phyloP scores from a whole-genome alignment of 2,329 filamentous ascomycete species.

The Epichloe festucae region DNA sequence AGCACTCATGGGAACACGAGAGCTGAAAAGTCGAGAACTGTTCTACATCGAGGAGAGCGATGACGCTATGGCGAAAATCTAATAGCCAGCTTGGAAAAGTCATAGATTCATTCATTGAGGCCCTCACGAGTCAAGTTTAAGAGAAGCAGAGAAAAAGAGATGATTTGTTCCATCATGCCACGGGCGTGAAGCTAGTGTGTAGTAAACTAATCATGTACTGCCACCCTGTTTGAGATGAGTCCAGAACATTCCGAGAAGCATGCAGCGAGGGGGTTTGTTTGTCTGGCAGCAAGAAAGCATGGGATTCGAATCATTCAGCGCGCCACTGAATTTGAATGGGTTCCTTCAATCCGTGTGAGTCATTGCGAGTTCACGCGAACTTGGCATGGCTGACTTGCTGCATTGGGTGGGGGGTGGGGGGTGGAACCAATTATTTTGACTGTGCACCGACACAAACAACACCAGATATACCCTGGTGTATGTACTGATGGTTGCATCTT shows the following conservation, averaged over 20 bases:
- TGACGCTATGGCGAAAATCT: slow-evolving; percentile 23
- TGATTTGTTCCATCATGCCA: neutral
- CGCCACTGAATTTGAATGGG: too few relatives aligned
- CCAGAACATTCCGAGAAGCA: neutral
- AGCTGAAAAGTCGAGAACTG: neutral
- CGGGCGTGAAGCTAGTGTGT: neutral
- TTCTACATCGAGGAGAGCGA: slow-evolving; percentile 14
- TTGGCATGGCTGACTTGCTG: too few relatives aligned
- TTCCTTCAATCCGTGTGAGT: neutral
- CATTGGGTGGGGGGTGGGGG: too few relatives aligned
- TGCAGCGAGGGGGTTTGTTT: neutral
- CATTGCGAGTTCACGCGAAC: neutral
- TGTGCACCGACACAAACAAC: too few relatives aligned
- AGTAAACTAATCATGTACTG: neutral
- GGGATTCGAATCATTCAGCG: neutral
- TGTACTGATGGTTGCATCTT: too few relatives aligned
- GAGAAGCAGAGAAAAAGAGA: neutral
- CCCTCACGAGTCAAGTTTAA: neutral
- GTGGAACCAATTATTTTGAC: too few relatives aligned
- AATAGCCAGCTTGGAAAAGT: slow-evolving; percentile 24
- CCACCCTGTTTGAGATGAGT: neutral
- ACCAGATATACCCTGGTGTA: too few relatives aligned
- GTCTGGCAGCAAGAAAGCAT: neutral
- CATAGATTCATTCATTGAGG: neutral
- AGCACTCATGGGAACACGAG: neutral